phyloP scores from a whole-genome alignment of 2,329 filamentous ascomycete species.

The Fusarium citri region DNA sequence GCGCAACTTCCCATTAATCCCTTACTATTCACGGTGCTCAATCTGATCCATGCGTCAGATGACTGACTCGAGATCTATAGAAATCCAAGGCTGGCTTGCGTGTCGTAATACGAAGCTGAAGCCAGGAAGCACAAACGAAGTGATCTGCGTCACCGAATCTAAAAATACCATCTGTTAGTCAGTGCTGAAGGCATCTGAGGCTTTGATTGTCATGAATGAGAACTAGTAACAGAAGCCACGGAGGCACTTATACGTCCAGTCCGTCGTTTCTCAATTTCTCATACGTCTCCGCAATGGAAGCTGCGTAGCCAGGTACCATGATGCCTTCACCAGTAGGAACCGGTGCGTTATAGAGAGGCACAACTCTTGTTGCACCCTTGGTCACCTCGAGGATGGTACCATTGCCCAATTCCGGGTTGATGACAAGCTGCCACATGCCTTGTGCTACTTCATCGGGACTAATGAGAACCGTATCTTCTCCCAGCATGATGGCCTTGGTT shows the following conservation, averaged over 20 bases:
- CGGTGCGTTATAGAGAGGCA: conserved; percentile 46
- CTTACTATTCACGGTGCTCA: conserved; percentile 25
- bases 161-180: conserved; percentile 5
- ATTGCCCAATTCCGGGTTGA: conserved; percentile 44
- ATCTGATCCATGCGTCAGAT: conserved; percentile 25
- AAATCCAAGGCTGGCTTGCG: conserved; percentile 19
- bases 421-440: conserved; percentile 48
- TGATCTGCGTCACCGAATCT: neutral
- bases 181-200: neutral
- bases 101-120: conserved; percentile 16
- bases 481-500: conserved; percentile 46
- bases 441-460: conserved; percentile 49
- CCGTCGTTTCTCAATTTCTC: conserved; percentile 39
- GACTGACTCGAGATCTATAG: conserved; percentile 24
- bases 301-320: conserved; percentile 41
- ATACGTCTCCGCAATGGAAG: conserved; percentile 41
- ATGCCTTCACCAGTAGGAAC: conserved; percentile 41
- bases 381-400: conserved; percentile 51
- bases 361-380: conserved; percentile 42
- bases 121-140: neutral
- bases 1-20: too few species aligned
- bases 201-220: neutral
- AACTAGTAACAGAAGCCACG: neutral
- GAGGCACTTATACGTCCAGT: conserved; percentile 35
- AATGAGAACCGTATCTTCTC: conserved; percentile 45